A percentile compares a stretch with the other conserved stretches of the same genome.
These are phyloP conservation scores for Volvox africanus DNA, from an alignment of 139 green algal species.

Conservation along the genomic window DNA sequence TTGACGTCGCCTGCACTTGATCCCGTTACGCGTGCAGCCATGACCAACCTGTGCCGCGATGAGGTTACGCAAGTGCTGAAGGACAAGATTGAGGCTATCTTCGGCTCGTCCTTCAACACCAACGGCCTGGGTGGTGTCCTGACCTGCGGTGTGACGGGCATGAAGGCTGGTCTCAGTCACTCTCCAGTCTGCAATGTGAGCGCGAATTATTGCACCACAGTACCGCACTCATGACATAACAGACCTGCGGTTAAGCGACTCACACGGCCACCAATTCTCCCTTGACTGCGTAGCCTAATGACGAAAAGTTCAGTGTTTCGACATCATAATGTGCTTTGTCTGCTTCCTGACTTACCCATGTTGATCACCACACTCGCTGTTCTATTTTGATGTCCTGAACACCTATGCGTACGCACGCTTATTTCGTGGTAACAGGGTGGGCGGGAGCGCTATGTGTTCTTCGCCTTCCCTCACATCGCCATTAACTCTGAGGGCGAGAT, in stretches of 20 bases:
- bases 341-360: too few species aligned
- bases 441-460: conserved; percentile 92
- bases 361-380: too few species aligned
- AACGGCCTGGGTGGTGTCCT: conserved; percentile 87
- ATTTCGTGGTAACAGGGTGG: conserved; percentile 53
- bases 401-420: too few species aligned
- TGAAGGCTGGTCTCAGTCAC: conserved; percentile 71
- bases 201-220: neutral
- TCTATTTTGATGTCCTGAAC: too few species aligned
- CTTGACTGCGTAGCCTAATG: too few species aligned
- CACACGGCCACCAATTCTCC: too few species aligned
- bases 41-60: conserved; percentile 91
- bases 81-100: conserved; percentile 84
- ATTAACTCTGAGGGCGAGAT: conserved; percentile 82
- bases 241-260: too few species aligned
- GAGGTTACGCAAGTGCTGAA: conserved; percentile 84
- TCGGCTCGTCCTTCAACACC: conserved; percentile 85
- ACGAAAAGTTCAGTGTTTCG: too few species aligned
- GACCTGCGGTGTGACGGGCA: conserved; percentile 83
- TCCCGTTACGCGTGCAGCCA: conserved; percentile 56
- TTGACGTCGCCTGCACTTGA: neutral
- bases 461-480: conserved; percentile 94
- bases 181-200: conserved; percentile 59
- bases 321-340: too few species aligned
- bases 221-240: neutral